Evolutionary conservation across 352 stramenopile genomes (phyloP).

Genomic region (Saprolegnia parasitica): DNA sequence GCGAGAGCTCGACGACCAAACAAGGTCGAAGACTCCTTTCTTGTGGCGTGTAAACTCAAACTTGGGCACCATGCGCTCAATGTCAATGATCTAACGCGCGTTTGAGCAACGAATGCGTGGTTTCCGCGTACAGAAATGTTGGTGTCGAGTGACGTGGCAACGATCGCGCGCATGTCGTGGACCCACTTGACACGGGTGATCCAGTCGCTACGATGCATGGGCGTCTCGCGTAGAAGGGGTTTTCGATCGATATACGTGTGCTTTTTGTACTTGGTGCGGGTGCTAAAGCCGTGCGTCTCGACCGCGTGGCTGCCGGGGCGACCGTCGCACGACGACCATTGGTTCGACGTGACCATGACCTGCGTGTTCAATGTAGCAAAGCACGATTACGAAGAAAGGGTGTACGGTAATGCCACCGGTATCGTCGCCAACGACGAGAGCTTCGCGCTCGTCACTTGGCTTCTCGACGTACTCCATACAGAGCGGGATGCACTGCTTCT

Average conservation of each 20-base stretch:
- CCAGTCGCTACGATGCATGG: slow-evolving; percentile 42
- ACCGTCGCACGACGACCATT: slow-evolving; percentile 66
- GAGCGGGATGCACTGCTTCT: slow-evolving; percentile 70
- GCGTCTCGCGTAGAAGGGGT: too few relatives aligned
- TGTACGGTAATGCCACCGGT: slow-evolving; percentile 58
- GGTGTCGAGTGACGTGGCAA: slow-evolving; percentile 73
- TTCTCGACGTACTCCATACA: slow-evolving; percentile 81
- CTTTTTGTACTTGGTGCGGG: slow-evolving; percentile 71
- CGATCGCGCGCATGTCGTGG: slow-evolving; percentile 67
- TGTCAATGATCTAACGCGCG: slow-evolving; percentile 52
- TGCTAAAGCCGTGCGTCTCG: slow-evolving; percentile 58
- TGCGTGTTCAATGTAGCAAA: background rate
- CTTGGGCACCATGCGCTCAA: slow-evolving; percentile 76
- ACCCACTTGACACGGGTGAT: slow-evolving; percentile 82
- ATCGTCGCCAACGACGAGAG: slow-evolving; percentile 71
- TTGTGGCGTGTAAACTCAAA: slow-evolving; percentile 81
- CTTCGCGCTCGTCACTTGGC: slow-evolving; percentile 59
- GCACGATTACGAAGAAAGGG: background rate
- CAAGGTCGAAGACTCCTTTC: slow-evolving; percentile 75
- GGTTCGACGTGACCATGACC: slow-evolving; percentile 65
- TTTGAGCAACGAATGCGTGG: background rate
- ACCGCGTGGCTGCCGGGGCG: slow-evolving; percentile 51
- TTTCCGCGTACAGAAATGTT: slow-evolving; percentile 46
- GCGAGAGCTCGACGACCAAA: slow-evolving; percentile 70
- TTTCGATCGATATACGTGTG: slow-evolving; percentile 38